Percentiles rank a stretch among this genome's conserved stretches.
Evolutionary conservation across 2,329 filamentous ascomycete genomes (phyloP).

Genomic region (Plenodomus tracheiphilus): DNA sequence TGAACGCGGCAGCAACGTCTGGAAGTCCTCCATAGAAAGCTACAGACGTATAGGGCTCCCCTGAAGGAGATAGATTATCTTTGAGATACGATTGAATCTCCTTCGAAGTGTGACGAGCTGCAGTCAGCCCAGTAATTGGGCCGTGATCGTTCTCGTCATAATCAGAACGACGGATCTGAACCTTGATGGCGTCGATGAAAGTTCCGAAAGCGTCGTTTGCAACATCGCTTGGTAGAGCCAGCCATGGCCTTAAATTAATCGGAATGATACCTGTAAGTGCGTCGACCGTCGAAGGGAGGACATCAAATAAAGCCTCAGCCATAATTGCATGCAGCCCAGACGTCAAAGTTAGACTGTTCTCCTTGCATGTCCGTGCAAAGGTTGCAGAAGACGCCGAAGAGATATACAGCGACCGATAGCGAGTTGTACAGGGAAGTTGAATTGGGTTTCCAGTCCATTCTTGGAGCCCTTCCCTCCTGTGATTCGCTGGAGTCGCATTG

Average conservation of each 20-base stretch:
- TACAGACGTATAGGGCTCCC: constrained; percentile 11
- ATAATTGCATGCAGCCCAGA: constrained; percentile 42
- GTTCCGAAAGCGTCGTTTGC: constrained; percentile 20
- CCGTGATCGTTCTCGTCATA: background rate
- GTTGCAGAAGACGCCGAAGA: constrained; percentile 27
- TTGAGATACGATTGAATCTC: constrained; percentile 7
- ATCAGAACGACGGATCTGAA: constrained; percentile 3
- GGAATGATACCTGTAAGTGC: constrained; percentile 37
- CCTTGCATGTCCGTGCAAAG: constrained; percentile 38
- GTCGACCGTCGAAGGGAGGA: constrained; percentile 33
- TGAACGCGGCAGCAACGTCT: constrained; percentile 36
- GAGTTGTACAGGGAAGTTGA: constrained; percentile 24
- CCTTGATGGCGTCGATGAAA: constrained; percentile 15
- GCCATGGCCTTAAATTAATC: constrained; percentile 39
- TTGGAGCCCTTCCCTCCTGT: constrained; percentile 6
- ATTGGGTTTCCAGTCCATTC: constrained; percentile 25
- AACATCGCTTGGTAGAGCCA: constrained; percentile 26
- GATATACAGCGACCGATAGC: constrained; percentile 34
- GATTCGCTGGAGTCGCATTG: constrained; percentile 12
- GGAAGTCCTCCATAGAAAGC: constrained; percentile 11
- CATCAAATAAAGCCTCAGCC: constrained; percentile 40
- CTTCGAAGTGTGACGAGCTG: background rate
- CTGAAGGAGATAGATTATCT: constrained; percentile 8
- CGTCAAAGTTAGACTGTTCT: constrained; percentile 44
- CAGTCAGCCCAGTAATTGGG: background rate